Base-by-base conservation (phyloP, 2,329 filamentous ascomycete species). In the Orbilia blumenaviensis region DNA sequence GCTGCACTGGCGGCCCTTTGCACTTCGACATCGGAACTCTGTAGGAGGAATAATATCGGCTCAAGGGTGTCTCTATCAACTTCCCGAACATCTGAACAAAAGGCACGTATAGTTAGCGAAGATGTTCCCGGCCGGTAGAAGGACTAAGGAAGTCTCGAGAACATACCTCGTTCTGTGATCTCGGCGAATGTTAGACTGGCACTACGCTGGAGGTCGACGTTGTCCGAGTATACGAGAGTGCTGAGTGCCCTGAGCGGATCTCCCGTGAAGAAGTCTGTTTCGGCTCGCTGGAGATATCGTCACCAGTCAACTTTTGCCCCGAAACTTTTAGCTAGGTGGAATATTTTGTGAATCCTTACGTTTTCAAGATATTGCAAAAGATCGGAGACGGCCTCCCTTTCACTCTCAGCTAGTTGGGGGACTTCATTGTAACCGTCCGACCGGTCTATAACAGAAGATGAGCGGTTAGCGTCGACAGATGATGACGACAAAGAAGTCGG, bases 101-200 rank as follows among this genome's bases (percentile, higher is more conserved):
- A 29, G 60, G 23, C n/a, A n/a, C n/a, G n/a, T n/a, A 21, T 56
- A 32, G 61, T 67, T 60, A 67, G 64, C 52, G 46, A 36, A 56
- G 48, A 27, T 25, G n/a, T 32, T 56, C 32, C 52, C 52, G 52
- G 52, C 38, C 7, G 66, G 60, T 58, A 48, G 67, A 44, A 23
- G 23, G 25, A 42, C 32, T 27, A 9, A 32, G 48, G 16, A 12
- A 23, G 6, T 32, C n/a, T 42, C 10, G 36, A 9, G 56, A 21
- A 21, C 64, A 81, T 87, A 97, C 95, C 94, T 92, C 94, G 86
- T 84, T 99, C 95, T 41, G 95, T 99, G 80, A 99, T 99, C 83
- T 99, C 95, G 76, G 95, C 95, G 86, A 99, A 99, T 1, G 95
- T 99, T 83, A 99, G 88, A 83, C 94, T 98, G 63, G 95, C 95